Conservation (phyloP, 306 rosid species). For the Clitoria ternatea region DNA sequence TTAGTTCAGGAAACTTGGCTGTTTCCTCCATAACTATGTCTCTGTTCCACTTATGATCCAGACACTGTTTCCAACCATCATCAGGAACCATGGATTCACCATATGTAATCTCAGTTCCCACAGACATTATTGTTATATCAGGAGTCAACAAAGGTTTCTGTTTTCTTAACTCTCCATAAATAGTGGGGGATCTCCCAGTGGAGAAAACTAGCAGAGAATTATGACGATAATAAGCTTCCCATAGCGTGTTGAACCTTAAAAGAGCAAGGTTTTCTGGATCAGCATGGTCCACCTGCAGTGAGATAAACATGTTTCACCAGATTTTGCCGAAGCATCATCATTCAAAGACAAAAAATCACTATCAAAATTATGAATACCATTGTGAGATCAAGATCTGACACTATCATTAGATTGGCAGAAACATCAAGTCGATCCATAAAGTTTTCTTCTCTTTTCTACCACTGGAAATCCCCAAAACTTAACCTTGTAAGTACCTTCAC, state of each 20-base stretch:
- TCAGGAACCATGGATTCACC: slow-evolving; percentile 58
- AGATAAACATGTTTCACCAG: background rate
- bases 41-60: slow-evolving; percentile 67
- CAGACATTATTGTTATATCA: slow-evolving; percentile 67
- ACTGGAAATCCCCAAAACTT: background rate
- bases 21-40: slow-evolving; percentile 66
- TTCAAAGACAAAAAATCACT: background rate
- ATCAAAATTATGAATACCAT: slow-evolving; percentile 48
- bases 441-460: background rate
- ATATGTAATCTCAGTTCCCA: slow-evolving; percentile 80
- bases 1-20: slow-evolving; percentile 58
- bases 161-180: slow-evolving; percentile 44
- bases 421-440: slow-evolving; percentile 53
- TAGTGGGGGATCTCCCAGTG: slow-evolving; percentile 76
- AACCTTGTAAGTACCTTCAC: background rate
- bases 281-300: slow-evolving; percentile 73
- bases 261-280: slow-evolving; percentile 53
- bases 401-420: slow-evolving; percentile 67
- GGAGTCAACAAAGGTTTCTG: slow-evolving; percentile 75
- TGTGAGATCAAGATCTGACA: slow-evolving; percentile 84
- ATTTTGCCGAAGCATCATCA: background rate
- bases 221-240: slow-evolving; percentile 80
- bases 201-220: slow-evolving; percentile 83
- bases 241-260: slow-evolving; percentile 68
- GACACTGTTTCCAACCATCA: slow-evolving; percentile 47